Conservation (phyloP, 1,139 yeast genomes). For the Groenewaldozyma auringiensis region DNA sequence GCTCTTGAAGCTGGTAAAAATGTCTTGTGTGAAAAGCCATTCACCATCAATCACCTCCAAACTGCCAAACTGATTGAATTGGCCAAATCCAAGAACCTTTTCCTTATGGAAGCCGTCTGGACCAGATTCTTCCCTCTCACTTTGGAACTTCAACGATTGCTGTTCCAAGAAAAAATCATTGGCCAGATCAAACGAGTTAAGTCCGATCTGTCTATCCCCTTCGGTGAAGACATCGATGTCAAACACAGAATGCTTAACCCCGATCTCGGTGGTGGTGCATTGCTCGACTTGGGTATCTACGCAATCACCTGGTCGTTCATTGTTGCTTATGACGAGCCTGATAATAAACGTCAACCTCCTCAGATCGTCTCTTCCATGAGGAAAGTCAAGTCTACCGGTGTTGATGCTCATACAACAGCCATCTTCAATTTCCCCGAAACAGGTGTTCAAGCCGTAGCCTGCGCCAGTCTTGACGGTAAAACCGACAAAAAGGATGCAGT, state of each 20-base stretch:
- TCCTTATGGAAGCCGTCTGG: constrained; percentile 62
- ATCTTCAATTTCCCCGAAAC: constrained; percentile 25
- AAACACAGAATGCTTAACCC: constrained; percentile 24
- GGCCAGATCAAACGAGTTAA: constrained; percentile 42
- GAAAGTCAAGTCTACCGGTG: constrained; percentile 23
- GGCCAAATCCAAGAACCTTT: constrained; percentile 41
- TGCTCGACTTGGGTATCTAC: constrained; percentile 55
- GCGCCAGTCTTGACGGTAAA: constrained; percentile 23
- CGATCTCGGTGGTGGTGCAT: constrained; percentile 54
- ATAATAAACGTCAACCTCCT: constrained; percentile 21
- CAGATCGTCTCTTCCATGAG: constrained; percentile 16
- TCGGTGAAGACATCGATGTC: constrained; percentile 23
- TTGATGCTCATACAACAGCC: constrained; percentile 27
- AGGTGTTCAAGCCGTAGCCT: constrained; percentile 25
- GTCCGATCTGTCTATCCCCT: constrained; percentile 37
- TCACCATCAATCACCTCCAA: constrained; percentile 46
- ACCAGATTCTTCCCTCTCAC: constrained; percentile 53
- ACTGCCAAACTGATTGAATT: constrained; percentile 38
- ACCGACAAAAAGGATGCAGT: constrained; percentile 20
- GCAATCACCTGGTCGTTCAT: constrained; percentile 40
- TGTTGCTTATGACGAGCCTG: constrained; percentile 27
- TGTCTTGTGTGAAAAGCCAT: constrained; percentile 56
- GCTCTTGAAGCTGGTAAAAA: constrained; percentile 51
- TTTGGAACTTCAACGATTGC: constrained; percentile 33
- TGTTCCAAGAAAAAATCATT: constrained; percentile 40